Evolutionary conservation across 2,329 filamentous ascomycete genomes (phyloP).

Genomic region (Golovinomyces cichoracearum): DNA sequence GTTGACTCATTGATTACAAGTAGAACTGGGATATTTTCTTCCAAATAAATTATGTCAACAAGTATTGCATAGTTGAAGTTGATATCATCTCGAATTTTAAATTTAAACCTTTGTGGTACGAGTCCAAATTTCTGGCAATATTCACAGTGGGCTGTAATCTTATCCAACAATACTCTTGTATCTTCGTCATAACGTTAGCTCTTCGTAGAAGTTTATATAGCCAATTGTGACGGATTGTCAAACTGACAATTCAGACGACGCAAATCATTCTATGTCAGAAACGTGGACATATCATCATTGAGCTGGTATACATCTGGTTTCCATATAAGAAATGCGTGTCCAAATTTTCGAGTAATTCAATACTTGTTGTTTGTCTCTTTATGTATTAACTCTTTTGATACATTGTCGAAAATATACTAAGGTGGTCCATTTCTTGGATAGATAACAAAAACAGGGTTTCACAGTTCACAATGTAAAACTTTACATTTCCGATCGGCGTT

Average conservation of each 20-base stretch:
- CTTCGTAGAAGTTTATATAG: background rate
- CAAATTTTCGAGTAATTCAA: too few species aligned
- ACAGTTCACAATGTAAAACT: too few species aligned
- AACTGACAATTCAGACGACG: background rate
- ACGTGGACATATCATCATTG: too few species aligned
- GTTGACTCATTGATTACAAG: constrained; percentile 1
- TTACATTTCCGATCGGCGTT: too few species aligned
- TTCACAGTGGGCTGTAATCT: background rate
- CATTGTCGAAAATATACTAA: too few species aligned
- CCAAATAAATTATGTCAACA: constrained; percentile 3
- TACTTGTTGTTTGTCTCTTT: too few species aligned
- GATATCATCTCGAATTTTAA: background rate
- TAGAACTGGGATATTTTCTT: background rate
- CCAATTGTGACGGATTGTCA: background rate
- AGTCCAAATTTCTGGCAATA: background rate
- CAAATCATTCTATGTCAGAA: too few species aligned
- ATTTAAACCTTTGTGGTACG: background rate
- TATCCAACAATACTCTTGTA: background rate
- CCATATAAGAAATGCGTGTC: too few species aligned
- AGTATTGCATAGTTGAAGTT: constrained; percentile 2
- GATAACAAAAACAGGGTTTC: too few species aligned
- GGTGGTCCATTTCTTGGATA: too few species aligned
- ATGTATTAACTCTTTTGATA: too few species aligned
- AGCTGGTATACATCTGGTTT: too few species aligned
- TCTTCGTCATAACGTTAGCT: background rate